Percentiles rank a stretch among this genome's conserved stretches.
Conservation (phyloP, 805 yeast species). For the Isabelozyma rhagii region DNA sequence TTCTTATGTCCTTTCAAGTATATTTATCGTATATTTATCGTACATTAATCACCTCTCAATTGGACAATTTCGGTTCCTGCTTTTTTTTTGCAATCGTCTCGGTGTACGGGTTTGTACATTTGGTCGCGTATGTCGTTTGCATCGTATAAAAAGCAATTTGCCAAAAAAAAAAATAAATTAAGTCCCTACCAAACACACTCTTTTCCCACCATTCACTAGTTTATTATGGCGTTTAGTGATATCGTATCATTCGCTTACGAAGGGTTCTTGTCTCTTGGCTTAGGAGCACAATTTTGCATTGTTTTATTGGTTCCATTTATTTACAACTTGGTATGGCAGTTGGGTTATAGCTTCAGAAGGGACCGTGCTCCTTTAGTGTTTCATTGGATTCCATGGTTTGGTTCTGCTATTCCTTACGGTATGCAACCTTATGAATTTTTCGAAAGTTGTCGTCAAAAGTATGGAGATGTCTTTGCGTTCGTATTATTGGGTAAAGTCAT, state of each 20-base stretch:
- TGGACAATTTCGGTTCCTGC: neutral
- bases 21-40: neutral
- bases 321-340: conserved; percentile 64
- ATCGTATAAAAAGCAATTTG: neutral
- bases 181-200: neutral
- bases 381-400: conserved; percentile 94
- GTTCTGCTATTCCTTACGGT: conserved; percentile 86
- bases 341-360: conserved; percentile 63
- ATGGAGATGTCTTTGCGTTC: conserved; percentile 93
- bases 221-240: conserved; percentile 23
- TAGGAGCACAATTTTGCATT: conserved; percentile 26
- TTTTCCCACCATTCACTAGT: neutral
- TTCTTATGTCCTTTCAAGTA: neutral
- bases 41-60: too few species aligned
- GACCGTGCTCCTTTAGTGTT: conserved; percentile 90
- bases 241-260: conserved; percentile 7
- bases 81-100: neutral
- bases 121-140: neutral
- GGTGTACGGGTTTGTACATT: neutral
- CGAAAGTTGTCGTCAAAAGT: conserved; percentile 67
- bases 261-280: conserved; percentile 21
- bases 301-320: conserved; percentile 54
- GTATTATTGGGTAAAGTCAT: conserved; percentile 83
- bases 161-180: too few species aligned
- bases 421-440: conserved; percentile 92